Evolutionary conservation across 2,329 filamentous ascomycete genomes (phyloP).

Genomic region (Cladosporium sp.): DNA sequence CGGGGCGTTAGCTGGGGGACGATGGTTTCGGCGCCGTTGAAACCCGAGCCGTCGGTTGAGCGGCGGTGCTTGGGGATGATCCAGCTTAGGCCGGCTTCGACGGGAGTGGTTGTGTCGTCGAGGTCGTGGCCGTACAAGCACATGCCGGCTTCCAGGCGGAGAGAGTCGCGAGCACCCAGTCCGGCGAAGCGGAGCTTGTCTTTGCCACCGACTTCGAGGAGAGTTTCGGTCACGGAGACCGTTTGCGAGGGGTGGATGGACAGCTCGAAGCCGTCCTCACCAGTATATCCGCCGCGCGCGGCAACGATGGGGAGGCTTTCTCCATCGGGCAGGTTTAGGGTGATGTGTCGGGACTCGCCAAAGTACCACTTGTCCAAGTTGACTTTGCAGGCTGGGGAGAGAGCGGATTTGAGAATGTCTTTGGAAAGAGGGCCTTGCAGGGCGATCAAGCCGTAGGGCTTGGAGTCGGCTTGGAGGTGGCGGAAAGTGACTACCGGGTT

Average conservation of each 20-base stretch:
- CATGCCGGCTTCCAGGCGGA: constrained; percentile 95
- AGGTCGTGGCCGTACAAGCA: constrained; percentile 99
- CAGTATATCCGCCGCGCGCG: constrained; percentile 89
- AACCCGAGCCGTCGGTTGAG: constrained; percentile 55
- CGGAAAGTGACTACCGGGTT: constrained; percentile 29
- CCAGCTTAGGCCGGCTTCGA: constrained; percentile 67
- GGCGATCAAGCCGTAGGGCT: constrained; percentile 73
- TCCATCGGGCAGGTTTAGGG: constrained; percentile 57
- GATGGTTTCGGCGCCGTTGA: constrained; percentile 78
- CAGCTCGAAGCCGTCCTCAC: constrained; percentile 97
- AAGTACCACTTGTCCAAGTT: constrained; percentile 69
- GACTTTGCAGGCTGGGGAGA: constrained; percentile 48
- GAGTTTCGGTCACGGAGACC: constrained; percentile 60
- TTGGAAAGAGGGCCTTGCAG: constrained; percentile 80
- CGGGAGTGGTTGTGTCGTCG: constrained; percentile 68
- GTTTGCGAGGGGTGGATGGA: constrained; percentile 68
- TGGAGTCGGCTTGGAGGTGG: constrained; percentile 35
- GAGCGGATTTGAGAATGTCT: constrained; percentile 60
- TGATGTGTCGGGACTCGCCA: constrained; percentile 65
- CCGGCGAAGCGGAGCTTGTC: constrained; percentile 76
- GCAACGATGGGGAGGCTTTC: constrained; percentile 60
- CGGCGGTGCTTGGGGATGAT: constrained; percentile 77
- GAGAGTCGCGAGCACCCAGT: constrained; percentile 82
- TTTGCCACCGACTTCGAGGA: constrained; percentile 55
- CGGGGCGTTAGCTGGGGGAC: constrained; percentile 69